Percentiles rank a stretch among this genome's conserved stretches.
These are phyloP conservation scores for Auriscalpium microsporum DNA, from an alignment of 768 basidiomycete species.

Conservation along the genomic window DNA sequence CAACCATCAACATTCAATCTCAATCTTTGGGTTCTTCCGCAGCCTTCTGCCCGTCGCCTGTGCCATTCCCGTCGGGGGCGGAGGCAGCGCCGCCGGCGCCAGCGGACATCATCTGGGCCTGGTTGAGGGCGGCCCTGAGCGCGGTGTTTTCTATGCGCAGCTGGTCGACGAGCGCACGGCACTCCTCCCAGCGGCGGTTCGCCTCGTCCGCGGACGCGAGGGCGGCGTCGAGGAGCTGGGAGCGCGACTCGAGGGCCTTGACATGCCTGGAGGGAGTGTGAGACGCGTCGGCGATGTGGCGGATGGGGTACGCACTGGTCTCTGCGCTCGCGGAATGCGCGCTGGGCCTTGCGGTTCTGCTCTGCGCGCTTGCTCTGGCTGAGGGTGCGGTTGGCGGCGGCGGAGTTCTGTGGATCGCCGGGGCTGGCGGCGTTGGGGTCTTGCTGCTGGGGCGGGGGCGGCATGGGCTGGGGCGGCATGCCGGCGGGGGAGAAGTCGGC, in stretches of 20 bases:
- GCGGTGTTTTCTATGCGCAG: slow-evolving; percentile 78
- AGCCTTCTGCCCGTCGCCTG: not conserved
- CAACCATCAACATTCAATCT: slow-evolving; percentile 3
- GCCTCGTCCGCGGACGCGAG: slow-evolving; percentile 83
- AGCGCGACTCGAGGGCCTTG: slow-evolving; percentile 79
- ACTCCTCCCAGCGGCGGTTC: slow-evolving; percentile 85
- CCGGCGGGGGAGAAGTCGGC: slow-evolving; percentile 7
- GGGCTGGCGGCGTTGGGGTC: slow-evolving; percentile 12
- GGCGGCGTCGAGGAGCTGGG: slow-evolving; percentile 77
- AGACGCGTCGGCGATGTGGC: not conserved
- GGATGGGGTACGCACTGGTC: slow-evolving; percentile 58
- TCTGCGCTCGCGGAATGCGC: slow-evolving; percentile 82
- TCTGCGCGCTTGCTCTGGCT: slow-evolving; percentile 84
- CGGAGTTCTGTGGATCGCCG: slow-evolving; percentile 1
- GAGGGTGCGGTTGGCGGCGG: slow-evolving; percentile 42
- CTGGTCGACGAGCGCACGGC: slow-evolving; percentile 82
- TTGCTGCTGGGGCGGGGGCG: slow-evolving; percentile 2
- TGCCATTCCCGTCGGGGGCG: not conserved
- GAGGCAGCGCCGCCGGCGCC: not conserved
- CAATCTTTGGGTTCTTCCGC: slow-evolving; percentile 9
- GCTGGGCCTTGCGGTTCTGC: slow-evolving; percentile 90
- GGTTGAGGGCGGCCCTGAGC: slow-evolving; percentile 59
- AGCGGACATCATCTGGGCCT: slow-evolving; percentile 23
- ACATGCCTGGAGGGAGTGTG: slow-evolving; percentile 50
- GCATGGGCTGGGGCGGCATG: slow-evolving; percentile 10